These are phyloP conservation scores for Pseudopediastrum boryanum DNA, from an alignment of 139 green algal genomes.

Conservation along the genomic window DNA sequence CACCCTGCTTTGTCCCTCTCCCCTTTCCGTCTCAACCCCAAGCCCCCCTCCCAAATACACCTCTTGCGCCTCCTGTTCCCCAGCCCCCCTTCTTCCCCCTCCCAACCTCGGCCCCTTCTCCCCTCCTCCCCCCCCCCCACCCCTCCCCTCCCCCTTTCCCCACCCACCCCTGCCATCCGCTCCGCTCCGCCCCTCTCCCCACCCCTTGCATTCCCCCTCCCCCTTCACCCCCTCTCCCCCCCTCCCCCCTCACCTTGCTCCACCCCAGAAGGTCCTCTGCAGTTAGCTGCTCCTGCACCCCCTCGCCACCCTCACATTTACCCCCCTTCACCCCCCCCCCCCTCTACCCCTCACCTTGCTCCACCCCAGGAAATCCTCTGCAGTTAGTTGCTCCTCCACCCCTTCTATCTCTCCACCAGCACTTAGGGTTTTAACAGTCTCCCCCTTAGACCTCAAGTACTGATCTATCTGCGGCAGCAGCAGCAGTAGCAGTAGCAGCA, in stretches of 20 bases:
- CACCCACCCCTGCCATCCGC: neutral
- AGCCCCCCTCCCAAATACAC: too few relatives aligned
- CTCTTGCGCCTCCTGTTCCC: neutral
- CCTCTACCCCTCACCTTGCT: constrained; percentile 15
- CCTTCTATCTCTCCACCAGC: neutral
- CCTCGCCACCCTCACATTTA: too few relatives aligned
- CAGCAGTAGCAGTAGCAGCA: neutral
- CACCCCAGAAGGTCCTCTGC: constrained; percentile 32
- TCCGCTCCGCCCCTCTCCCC: neutral
- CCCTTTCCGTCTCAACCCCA: too few relatives aligned
- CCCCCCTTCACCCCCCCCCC: neutral
- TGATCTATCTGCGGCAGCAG: constrained; percentile 19
- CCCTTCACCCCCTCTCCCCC: neutral
- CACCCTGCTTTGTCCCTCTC: too few relatives aligned
- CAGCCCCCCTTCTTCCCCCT: neutral
- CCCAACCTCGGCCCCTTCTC: neutral
- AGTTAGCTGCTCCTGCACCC: constrained; percentile 16
- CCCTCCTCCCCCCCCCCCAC: neutral
- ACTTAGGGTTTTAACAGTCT: constrained; percentile 17
- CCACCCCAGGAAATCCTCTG: constrained; percentile 20
- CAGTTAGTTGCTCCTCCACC: neutral
- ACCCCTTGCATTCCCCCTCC: neutral
- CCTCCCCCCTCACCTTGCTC: constrained; percentile 16
- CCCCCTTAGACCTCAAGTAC: constrained; percentile 8
- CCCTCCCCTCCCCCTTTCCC: neutral